Percentiles rank a stretch among this genome's conserved stretches.
These are phyloP conservation scores for Sporothrix pallida DNA, from an alignment of 2,329 filamentous ascomycete genomes.

Conservation along the genomic window DNA sequence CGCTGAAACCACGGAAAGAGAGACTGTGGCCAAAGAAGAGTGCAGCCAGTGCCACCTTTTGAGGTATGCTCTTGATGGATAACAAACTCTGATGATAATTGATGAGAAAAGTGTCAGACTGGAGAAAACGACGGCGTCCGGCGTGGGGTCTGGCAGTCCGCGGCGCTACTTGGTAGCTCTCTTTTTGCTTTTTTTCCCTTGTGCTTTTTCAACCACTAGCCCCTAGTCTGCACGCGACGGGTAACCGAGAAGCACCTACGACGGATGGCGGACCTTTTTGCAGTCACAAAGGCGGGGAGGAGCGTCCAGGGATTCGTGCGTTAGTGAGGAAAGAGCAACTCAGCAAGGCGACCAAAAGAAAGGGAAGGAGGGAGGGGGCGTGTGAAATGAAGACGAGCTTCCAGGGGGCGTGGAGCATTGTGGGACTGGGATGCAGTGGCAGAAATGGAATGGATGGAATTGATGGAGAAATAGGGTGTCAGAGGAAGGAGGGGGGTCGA, in stretches of 20 bases:
- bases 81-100: constrained; percentile 1
- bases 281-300: constrained; percentile 23
- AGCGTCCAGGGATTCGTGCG: background rate
- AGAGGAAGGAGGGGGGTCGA: constrained; percentile 11
- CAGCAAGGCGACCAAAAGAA: background rate
- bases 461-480: constrained; percentile 27
- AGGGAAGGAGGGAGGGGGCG: constrained; percentile 26
- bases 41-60: too few species aligned
- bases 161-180: constrained; percentile 17
- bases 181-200: background rate
- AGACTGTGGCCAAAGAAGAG: background rate
- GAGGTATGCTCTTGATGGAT: background rate
- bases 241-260: constrained; percentile 19
- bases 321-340: constrained; percentile 10
- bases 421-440: constrained; percentile 19
- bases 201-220: background rate
- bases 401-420: constrained; percentile 23
- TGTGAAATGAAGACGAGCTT: background rate
- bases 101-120: background rate
- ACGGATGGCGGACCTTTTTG: background rate
- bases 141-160: constrained; percentile 17
- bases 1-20: background rate
- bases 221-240: background rate
- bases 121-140: background rate
- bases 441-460: constrained; percentile 21